These are phyloP conservation scores for Marasmius oreades DNA, from an alignment of 1,284 basidiomycete genomes.

Conservation along the genomic window DNA sequence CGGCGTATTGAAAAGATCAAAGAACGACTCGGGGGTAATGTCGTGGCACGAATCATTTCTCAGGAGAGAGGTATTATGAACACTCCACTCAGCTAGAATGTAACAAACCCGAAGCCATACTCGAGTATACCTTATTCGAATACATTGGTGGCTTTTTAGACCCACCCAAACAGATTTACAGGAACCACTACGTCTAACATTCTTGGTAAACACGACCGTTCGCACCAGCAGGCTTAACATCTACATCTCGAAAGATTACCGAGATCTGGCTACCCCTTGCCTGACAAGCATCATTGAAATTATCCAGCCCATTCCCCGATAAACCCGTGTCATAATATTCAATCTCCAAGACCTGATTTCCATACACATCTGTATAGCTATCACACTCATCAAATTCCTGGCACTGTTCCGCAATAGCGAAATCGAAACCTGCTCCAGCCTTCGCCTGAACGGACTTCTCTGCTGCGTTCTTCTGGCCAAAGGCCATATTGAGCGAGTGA, in stretches of 20 bases:
- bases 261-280: conserved; percentile 3
- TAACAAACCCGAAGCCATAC: no score
- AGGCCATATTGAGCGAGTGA: conserved; percentile 8
- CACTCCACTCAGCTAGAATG: no score
- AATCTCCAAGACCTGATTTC: conserved; percentile 11
- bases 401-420: conserved; percentile 16
- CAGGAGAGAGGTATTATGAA: no score
- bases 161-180: no score
- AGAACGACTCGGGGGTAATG: no score
- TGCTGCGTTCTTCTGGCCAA: conserved; percentile 15
- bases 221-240: background rate
- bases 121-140: no score
- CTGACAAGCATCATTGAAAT: background rate
- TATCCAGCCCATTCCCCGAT: background rate
- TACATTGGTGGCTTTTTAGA: no score
- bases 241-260: background rate
- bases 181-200: background rate
- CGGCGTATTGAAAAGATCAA: no score
- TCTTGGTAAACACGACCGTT: background rate
- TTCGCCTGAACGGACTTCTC: conserved; percentile 1
- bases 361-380: conserved; percentile 12
- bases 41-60: no score
- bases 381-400: conserved; percentile 12
- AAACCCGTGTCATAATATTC: conserved; percentile 1
- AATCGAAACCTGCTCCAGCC: conserved; percentile 12